Base-by-base conservation (phyloP, 2,329 filamentous ascomycete genomes). In the Purpureocillium lavendulum region DNA sequence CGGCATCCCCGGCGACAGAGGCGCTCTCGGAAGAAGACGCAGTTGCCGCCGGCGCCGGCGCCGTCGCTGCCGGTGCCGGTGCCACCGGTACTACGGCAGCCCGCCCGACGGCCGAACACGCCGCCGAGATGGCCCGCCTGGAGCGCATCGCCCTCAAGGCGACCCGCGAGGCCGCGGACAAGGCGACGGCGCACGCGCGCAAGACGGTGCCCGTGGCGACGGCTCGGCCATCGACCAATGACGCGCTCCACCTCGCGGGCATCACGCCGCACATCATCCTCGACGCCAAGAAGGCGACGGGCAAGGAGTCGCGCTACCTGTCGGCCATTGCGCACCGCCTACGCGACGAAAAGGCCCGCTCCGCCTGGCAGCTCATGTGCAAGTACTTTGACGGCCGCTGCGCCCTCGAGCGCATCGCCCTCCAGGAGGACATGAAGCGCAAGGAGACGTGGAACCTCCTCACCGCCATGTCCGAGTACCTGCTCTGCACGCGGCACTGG, bases 301-400 rank as follows among this genome's bases (percentile, higher is more conserved):
- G 84, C 12, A 71, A 82, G 34, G 87, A 95, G 60, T 84, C 82
- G 2, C 71, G 84, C 14, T 94, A 81, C 52, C 64, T 82, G 11
- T 69, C 69, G n/a, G 74, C 76, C 30, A 78, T 82, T 40, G 71
- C 65, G 7, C 64, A 63, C 35, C 66, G 76, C 9, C 66, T 81
- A 40, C 62, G 58, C 41, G 71, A 80, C 45, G 65, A 68, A 13
- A 75, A 79, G 42, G 60, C 85, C 12, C 70, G 76, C 32, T 73
- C 77, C 41, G 73, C 76, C 35, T 94, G 88, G 84, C 75, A 78
- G 2, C 67, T 73, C 33, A 79, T 95, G 50, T 74, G 82, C 52
- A 87, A 84, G 59, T 92, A 96, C 60, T 87, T 97, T 51, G 89
- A 97, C 58, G 92, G 92, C 1, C 75, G 73, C 41, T 81, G 84